Base-by-base conservation (phyloP, 2,329 filamentous ascomycete genomes). In the Ascocoryne sarcoides region DNA sequence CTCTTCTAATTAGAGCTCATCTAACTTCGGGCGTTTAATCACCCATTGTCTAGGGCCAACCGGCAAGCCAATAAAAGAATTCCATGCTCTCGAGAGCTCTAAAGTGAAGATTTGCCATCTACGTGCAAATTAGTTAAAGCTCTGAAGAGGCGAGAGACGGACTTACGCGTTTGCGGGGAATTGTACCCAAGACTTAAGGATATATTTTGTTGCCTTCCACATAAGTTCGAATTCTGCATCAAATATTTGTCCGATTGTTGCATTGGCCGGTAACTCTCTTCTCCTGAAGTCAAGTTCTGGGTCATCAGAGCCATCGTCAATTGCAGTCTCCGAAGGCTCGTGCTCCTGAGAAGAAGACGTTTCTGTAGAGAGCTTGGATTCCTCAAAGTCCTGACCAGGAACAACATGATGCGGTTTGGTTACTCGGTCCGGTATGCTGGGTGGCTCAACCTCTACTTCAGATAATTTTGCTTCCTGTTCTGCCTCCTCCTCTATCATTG, bases 91-190 rank as follows among this genome's bases (percentile, higher is more conserved):
- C 18, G 62, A 63, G 5, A 67, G 41, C 56, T 83, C 79, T 4
- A 71, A 59, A 18, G 71, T 50, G 12, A 68, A 46, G 32, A 83
- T 75, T 38, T 67, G 62, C 39, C 63, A 65, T 35, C 72, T 76
- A 43, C 41, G 32, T 15, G 4, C 18, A 36, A 12, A 19, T 55
- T 54, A 51, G 46, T 15, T 18, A 18, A 16, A 20, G 4, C 23
- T 9, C 16, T 15, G 35, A 21, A 10, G 1, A 12, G 10, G 10
- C 9, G 9, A 12, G n/a, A 31, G 32, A 28, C 14, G 10, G 16
- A 77, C 84, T 77, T 72, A 92, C 84, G 84, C 42, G 46, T 72
- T 73, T 33, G 63, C 68, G 0, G 89, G 89, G 35, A 88, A 67
- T 16, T 69, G 64, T 4, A 79, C 40, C 85, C 87, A 98, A 44